Conservation (phyloP, 805 yeast species). For the Cyberlindnera samutprakarnensis region DNA sequence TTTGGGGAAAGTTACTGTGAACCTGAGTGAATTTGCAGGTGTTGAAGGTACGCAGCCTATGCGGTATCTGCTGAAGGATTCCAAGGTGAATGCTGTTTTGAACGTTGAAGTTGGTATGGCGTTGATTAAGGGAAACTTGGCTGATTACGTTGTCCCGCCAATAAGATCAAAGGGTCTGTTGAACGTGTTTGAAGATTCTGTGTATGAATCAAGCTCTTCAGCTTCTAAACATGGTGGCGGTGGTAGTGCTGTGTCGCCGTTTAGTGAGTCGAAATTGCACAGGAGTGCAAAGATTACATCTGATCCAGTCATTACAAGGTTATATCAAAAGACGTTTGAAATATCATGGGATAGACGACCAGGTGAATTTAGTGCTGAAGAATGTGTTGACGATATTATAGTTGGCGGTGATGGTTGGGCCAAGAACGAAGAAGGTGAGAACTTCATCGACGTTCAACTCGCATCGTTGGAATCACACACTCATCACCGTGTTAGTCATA, state of each 20-base stretch:
- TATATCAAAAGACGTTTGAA: constrained; percentile 49
- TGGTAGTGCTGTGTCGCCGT: constrained; percentile 2
- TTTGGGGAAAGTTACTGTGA: constrained; percentile 61
- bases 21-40: constrained; percentile 62
- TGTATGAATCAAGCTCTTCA: constrained; percentile 9
- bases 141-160: constrained; percentile 34
- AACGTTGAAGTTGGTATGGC: constrained; percentile 50
- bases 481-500: too few species aligned
- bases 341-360: constrained; percentile 53
- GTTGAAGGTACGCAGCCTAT: constrained; percentile 40
- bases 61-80: constrained; percentile 64
- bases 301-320: constrained; percentile 42
- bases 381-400: constrained; percentile 68
- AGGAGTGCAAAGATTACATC: constrained; percentile 18
- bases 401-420: constrained; percentile 68
- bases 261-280: constrained; percentile 8
- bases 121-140: constrained; percentile 34
- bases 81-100: constrained; percentile 78
- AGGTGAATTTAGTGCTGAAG: constrained; percentile 57
- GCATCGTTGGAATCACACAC: too few species aligned
- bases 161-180: constrained; percentile 41
- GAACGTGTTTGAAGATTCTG: constrained; percentile 26
- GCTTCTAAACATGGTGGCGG: constrained; percentile 7
- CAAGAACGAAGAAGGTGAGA: constrained; percentile 36
- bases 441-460: constrained; percentile 30